Conservation (phyloP, 805 yeast species). For the Lachancea quebecensis region DNA sequence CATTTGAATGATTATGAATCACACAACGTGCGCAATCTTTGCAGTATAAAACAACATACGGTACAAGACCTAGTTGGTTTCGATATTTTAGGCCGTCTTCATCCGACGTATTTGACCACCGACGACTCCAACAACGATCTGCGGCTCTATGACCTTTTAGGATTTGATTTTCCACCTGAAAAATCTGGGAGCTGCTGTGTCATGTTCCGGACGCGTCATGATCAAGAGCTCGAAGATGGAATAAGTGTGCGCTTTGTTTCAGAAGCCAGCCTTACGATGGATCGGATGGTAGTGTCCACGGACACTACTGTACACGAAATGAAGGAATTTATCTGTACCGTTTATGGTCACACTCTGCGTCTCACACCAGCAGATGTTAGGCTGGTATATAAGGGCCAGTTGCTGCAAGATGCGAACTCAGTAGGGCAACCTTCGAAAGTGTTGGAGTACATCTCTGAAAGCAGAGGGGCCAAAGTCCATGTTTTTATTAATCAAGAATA, state of each 20-base stretch:
- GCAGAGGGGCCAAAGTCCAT: constrained; percentile 17
- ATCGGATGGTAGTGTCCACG: constrained; percentile 17
- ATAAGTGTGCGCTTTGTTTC: constrained; percentile 21
- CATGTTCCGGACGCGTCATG: constrained; percentile 24
- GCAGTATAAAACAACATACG: constrained; percentile 13
- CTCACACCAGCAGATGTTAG: constrained; percentile 20
- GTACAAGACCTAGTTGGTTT: constrained; percentile 17
- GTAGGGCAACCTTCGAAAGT: constrained; percentile 18
- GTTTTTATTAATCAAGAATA: constrained; percentile 24
- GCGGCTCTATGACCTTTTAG: constrained; percentile 25
- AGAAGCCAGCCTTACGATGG: constrained; percentile 17
- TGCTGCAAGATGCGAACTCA: constrained; percentile 14
- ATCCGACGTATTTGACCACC: constrained; percentile 10
- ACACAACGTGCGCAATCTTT: constrained; percentile 10
- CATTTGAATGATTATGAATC: constrained; percentile 17
- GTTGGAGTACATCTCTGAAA: constrained; percentile 14
- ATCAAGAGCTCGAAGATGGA: constrained; percentile 11
- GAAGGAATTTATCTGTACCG: constrained; percentile 22
- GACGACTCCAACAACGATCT: constrained; percentile 16
- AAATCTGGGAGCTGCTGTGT: constrained; percentile 25
- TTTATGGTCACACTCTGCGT: constrained; percentile 19
- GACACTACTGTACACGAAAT: constrained; percentile 24
- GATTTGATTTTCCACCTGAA: constrained; percentile 33
- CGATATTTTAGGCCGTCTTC: constrained; percentile 19
- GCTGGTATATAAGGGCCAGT: constrained; percentile 25